Evolutionary conservation across 345 rosid species (phyloP), one percentile per base, ranked within the genome.

Genomic region (Angophora floribunda): DNA sequence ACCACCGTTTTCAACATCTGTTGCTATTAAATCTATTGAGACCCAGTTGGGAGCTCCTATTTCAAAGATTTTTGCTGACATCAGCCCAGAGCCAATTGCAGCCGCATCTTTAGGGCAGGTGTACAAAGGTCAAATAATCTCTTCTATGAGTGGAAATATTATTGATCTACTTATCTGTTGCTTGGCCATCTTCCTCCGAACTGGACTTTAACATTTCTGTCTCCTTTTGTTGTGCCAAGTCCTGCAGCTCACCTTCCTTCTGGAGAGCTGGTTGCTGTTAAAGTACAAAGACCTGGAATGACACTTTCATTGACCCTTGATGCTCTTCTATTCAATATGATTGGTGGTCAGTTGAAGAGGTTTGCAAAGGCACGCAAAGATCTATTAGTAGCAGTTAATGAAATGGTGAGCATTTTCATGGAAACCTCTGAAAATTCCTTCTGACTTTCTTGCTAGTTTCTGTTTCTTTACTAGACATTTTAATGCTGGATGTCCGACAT

Each of bases 201-300:
- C 80, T 57, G 75, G 55, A 89, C 88, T 87, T 70, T 85, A 88
- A 90, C 90, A 87, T 91, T 86, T 91, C 87, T 75, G 50, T 88
- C 89, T 88, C 79, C 59, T 67, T 85, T 90, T 88, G 70, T 88
- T 75, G 90, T 91, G 88, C 93, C 93, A 94, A 94, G 94, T 92
- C 87, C 92, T 96, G 95, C 97, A 98, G 99, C 98, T 93, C 99
- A 96, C 90, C 93, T 98, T 93, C 98, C 92, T 93, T 94, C 99
- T 91, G 99, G 99, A 90, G 98, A 96, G 92, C 94, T 98, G 88
- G 99, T 98, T 90, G 99, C 99, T 88, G 98, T 98, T 89, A 97
- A 98, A 90, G 99, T 98, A 90, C 98, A 97, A 93, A 96, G 99
- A 91, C 99, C 99, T 89, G 99, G 99, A 65, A 96, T 97, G 97